Conservation (phyloP, 805 yeast species). For the Suhomyces vadensis region DNA sequence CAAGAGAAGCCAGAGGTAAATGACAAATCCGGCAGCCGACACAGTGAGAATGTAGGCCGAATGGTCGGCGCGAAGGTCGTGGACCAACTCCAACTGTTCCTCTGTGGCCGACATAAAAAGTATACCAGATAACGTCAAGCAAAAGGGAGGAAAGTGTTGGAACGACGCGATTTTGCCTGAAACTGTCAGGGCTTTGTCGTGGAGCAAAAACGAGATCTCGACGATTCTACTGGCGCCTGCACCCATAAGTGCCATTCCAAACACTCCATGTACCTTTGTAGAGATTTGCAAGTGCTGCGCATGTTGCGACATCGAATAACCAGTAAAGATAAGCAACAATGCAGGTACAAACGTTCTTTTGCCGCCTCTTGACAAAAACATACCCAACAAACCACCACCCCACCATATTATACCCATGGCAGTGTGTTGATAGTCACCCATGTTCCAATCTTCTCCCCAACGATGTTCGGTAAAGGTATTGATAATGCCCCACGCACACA, state of each 20-base stretch:
- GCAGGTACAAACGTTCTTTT: conserved; percentile 80
- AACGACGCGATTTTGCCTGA: conserved; percentile 58
- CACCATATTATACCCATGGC: conserved; percentile 97
- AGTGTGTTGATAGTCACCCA: conserved; percentile 94
- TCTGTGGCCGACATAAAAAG: conserved; percentile 92
- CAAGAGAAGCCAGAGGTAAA: conserved; percentile 65
- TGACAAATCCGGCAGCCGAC: conserved; percentile 69
- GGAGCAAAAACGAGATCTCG: conserved; percentile 76
- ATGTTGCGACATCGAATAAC: conserved; percentile 94
- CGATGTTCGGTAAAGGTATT: conserved; percentile 96
- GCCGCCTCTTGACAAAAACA: conserved; percentile 61
- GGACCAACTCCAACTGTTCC: conserved; percentile 74
- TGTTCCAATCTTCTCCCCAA: conserved; percentile 93
- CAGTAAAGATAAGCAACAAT: conserved; percentile 78
- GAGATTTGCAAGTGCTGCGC: conserved; percentile 72
- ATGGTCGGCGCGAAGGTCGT: conserved; percentile 78
- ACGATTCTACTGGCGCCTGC: conserved; percentile 77
- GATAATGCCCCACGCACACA: conserved; percentile 88
- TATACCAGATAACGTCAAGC: conserved; percentile 74
- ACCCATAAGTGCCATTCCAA: conserved; percentile 75
- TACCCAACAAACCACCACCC: conserved; percentile 88
- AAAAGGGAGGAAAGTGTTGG: conserved; percentile 85
- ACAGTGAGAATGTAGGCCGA: conserved; percentile 76
- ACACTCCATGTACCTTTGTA: conserved; percentile 84
- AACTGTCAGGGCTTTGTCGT: conserved; percentile 50